These are phyloP conservation scores for Termitomyces sp. DNA, from an alignment of 768 basidiomycete genomes.

Conservation along the genomic window DNA sequence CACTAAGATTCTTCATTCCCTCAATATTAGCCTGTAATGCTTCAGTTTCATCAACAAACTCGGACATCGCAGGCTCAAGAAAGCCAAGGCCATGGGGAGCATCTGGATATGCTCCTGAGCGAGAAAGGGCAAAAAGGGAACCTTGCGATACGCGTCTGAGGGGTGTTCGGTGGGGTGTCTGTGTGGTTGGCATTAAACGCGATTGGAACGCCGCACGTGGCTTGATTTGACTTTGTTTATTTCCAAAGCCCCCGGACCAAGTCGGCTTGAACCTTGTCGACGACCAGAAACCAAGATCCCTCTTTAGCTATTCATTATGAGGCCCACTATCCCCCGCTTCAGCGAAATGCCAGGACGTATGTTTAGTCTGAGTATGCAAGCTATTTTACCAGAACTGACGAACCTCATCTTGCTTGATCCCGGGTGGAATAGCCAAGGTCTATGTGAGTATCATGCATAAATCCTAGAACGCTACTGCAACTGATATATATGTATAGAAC, in stretches of 20 bases:
- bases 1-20: conserved; percentile 62
- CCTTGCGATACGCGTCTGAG: conserved; percentile 88
- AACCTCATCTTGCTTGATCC: not conserved
- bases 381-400: not conserved
- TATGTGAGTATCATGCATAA: conserved; percentile 52
- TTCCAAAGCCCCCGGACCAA: conserved; percentile 15
- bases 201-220: conserved; percentile 17
- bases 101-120: conserved; percentile 65
- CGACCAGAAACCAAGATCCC: conserved; percentile 13
- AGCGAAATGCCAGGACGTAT: conserved; percentile 84
- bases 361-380: conserved; percentile 22
- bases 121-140: conserved; percentile 81
- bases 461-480: not conserved
- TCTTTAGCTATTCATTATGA: conserved; percentile 37
- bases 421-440: conserved; percentile 52
- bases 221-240: conserved; percentile 18
- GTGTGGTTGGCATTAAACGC: conserved; percentile 19
- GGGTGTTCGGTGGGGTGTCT: conserved; percentile 70
- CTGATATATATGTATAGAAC: conserved; percentile 40
- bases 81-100: conserved; percentile 84
- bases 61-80: conserved; percentile 76
- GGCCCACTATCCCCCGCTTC: conserved; percentile 49
- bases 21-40: conserved; percentile 71
- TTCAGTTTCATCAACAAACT: conserved; percentile 87
- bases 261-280: conserved; percentile 12